Conservation (phyloP, 2,329 filamentous ascomycete species). For the Pyrenochaeta sp. region DNA sequence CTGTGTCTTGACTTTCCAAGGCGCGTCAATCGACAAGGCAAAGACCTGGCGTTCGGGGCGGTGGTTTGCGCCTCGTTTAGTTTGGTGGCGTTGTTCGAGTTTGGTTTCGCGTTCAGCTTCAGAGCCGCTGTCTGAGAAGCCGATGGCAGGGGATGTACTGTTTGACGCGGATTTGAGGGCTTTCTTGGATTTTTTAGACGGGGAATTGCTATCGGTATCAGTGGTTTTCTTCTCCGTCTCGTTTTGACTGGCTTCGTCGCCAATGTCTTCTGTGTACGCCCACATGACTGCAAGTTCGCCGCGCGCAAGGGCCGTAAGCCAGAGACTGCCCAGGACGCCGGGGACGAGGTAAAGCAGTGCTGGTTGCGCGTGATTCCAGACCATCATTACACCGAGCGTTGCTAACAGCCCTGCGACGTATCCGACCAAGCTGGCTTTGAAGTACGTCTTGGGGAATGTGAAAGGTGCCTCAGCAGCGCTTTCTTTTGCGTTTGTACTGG, state of each 20-base stretch:
- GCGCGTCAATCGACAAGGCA: slow-evolving; percentile 46
- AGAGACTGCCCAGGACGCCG: slow-evolving; percentile 76
- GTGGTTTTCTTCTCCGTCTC: slow-evolving; percentile 14
- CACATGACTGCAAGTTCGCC: slow-evolving; percentile 81
- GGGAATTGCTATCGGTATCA: slow-evolving; percentile 7
- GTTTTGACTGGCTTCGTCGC: slow-evolving; percentile 47
- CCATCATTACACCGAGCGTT: slow-evolving; percentile 78
- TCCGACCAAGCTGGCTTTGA: slow-evolving; percentile 76
- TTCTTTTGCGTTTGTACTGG: slow-evolving; percentile 2
- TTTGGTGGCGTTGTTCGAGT: slow-evolving; percentile 11
- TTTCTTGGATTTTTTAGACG: background rate
- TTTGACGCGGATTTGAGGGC: slow-evolving; percentile 9
- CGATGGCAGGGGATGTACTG: slow-evolving; percentile 10
- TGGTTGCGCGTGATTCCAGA: slow-evolving; percentile 84
- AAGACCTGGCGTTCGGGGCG: slow-evolving; percentile 39
- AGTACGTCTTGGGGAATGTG: slow-evolving; percentile 83
- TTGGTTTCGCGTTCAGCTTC: slow-evolving; percentile 19
- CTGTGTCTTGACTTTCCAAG: slow-evolving; percentile 33
- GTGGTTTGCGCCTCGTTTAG: slow-evolving; percentile 22
- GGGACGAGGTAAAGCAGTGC: slow-evolving; percentile 93
- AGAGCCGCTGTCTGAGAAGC: no score
- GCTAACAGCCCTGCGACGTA: slow-evolving; percentile 80
- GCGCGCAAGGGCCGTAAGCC: slow-evolving; percentile 73
- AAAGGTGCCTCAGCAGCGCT: slow-evolving; percentile 37
- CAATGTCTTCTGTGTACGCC: slow-evolving; percentile 75